Base-by-base conservation (phyloP, 2,329 filamentous ascomycete species). In the Westerdykella sp. region DNA sequence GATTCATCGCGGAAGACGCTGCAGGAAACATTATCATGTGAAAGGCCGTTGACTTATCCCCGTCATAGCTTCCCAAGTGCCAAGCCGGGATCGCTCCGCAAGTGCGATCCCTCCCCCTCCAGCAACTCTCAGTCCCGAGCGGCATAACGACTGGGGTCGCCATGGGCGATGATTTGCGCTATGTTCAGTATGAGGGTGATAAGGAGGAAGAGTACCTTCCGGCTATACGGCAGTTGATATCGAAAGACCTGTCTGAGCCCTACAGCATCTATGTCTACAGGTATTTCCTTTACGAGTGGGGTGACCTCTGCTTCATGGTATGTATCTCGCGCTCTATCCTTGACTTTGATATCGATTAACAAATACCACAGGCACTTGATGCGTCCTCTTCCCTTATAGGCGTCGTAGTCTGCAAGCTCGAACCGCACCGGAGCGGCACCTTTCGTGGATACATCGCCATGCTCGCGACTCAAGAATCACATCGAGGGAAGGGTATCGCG, bases 201-300 rank as follows among this genome's bases (percentile, higher is more conserved):
- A 78, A 79, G 51, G 81, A 84, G 60, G 74, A 77, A 41, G 69
- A 73, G 43, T 83, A 93, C 63, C 81, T 98, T 34, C 82, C 89
- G 30, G 82, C 88, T 34, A 96, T 98, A 68, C 83, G 91, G 43
- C 83, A 90, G 44, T 73, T 98, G 62, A 98, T 98, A 60, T 93
- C 90, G 36, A 95, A 91, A 60, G 93, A 97, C 64, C 77, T 98
- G 39, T 97, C 91, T 55, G 93, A 98, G 68, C 93, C 93, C 1
- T 98, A 98, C 68, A 97, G 91, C 70, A 97, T 98, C 65, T 98
- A 98, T 72, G 93, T 98, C 45, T 98, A 97, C 68, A 83, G 93
- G 25, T 98, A 98, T 67, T 98, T 98, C 59, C 74, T 98, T 14
- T 95, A 94, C 63, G 89, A 97, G 77, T 98, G 93, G 93, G 86